These are phyloP conservation scores for Boletus bicolor DNA, from an alignment of 768 basidiomycete genomes.

Conservation along the genomic window DNA sequence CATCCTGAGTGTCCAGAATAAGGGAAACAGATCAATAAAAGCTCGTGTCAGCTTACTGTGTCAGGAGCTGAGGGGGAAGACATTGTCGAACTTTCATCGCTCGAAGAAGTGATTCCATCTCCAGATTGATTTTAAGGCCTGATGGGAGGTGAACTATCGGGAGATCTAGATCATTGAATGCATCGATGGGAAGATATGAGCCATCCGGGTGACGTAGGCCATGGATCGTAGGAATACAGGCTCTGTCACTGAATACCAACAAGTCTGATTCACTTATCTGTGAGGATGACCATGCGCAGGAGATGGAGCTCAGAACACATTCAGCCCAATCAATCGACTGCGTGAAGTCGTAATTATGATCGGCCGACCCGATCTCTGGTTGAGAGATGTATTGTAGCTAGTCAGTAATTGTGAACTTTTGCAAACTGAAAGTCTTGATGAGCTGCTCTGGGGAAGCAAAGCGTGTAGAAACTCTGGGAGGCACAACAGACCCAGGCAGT, in stretches of 20 bases:
- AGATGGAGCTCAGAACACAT: slow-evolving; percentile 57
- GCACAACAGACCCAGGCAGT: slow-evolving; percentile 64
- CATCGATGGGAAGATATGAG: slow-evolving; percentile 58
- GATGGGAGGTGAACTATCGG: not conserved
- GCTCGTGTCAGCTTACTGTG: not conserved
- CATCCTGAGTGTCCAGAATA: not conserved
- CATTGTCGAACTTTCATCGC: not conserved
- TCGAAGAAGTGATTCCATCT: not conserved
- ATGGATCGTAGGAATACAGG: slow-evolving; percentile 42
- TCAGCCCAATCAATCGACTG: slow-evolving; percentile 73
- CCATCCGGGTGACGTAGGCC: slow-evolving; percentile 70
- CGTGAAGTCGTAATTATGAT: slow-evolving; percentile 55
- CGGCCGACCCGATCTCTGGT: slow-evolving; percentile 36
- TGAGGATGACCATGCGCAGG: slow-evolving; percentile 61
- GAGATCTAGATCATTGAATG: not conserved
- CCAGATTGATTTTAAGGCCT: slow-evolving; percentile 35
- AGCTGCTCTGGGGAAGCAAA: slow-evolving; percentile 32
- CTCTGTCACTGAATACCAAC: slow-evolving; percentile 16
- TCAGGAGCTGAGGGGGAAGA: not conserved
- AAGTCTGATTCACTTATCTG: too few relatives aligned
- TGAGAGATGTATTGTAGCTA: slow-evolving; percentile 68
- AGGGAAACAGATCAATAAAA: too few relatives aligned
- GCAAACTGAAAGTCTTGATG: slow-evolving; percentile 60
- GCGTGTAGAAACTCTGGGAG: slow-evolving; percentile 56
- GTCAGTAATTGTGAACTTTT: slow-evolving; percentile 63